phyloP scores from a whole-genome alignment of 1,139 yeast species.

The Blastobotrys buckinghamii region DNA sequence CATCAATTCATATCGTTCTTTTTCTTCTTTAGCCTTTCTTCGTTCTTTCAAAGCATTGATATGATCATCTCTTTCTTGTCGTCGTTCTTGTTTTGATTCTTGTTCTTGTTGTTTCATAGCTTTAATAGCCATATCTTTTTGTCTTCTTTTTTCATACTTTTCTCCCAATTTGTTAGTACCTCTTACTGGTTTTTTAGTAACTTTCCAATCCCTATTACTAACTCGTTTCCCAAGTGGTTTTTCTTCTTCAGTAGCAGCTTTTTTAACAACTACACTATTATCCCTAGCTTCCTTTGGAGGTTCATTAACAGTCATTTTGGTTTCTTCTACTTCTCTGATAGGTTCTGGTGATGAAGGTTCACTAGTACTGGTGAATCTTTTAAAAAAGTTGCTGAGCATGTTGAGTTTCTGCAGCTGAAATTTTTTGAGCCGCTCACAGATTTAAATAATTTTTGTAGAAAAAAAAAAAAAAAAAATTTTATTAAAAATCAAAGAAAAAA shows the following conservation, averaged over 20 bases:
- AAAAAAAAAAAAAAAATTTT: too few species aligned
- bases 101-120: slow-evolving; percentile 32
- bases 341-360: background rate
- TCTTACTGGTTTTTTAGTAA: slow-evolving; percentile 31
- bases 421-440: too few species aligned
- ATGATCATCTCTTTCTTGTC: slow-evolving; percentile 27
- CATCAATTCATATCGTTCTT: slow-evolving; percentile 37
- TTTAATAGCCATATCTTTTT: slow-evolving; percentile 26
- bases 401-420: background rate
- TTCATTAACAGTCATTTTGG: background rate
- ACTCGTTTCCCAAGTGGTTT: slow-evolving; percentile 14
- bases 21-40: slow-evolving; percentile 37
- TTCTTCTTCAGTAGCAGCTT: background rate
- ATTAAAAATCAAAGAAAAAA: too few species aligned
- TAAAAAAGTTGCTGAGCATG: background rate
- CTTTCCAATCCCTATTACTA: slow-evolving; percentile 35
- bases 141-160: slow-evolving; percentile 34
- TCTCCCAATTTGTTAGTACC: slow-evolving; percentile 22
- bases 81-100: slow-evolving; percentile 36
- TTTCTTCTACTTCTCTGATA: background rate
- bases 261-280: too few species aligned
- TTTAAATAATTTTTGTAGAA: background rate
- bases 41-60: slow-evolving; percentile 33
- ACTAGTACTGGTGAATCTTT: background rate
- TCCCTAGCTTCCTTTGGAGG: background rate